Evolutionary conservation across 192 early-diverging fungal species (phyloP).

Genomic region (Mycoemilia scoparia): DNA sequence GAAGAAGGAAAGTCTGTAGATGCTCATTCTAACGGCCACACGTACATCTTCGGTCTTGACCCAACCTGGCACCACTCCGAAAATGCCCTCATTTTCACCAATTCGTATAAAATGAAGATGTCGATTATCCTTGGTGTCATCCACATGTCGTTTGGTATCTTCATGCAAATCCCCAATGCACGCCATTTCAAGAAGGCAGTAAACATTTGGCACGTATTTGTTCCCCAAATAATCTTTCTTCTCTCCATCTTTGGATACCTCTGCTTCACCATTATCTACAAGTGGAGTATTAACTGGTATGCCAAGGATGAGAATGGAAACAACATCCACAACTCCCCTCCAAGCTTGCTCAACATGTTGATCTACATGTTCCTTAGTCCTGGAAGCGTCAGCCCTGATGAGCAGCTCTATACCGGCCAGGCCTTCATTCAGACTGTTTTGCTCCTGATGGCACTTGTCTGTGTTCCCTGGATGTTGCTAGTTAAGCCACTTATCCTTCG

Average conservation of each 20-base stretch:
- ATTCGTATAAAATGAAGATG: constrained; percentile 99
- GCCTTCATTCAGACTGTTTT: constrained; percentile 61
- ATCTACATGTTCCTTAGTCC: constrained; percentile 99
- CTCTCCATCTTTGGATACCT: constrained; percentile 92
- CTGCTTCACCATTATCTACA: constrained; percentile 75
- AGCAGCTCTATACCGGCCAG: constrained; percentile 76
- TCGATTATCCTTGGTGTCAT: constrained; percentile 88
- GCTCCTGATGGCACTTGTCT: constrained; percentile 64
- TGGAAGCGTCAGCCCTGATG: constrained; percentile 46
- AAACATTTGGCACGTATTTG: constrained; percentile 68
- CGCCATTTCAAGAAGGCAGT: constrained; percentile 66
- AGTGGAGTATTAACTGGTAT: constrained; percentile 89
- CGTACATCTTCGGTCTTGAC: constrained; percentile 73
- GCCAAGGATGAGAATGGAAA: constrained; percentile 46
- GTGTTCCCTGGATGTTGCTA: constrained; percentile 95
- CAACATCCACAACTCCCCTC: constrained; percentile 53
- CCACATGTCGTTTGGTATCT: constrained; percentile 92
- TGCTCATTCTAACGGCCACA: constrained; percentile 34
- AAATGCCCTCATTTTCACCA: constrained; percentile 86
- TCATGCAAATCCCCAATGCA: constrained; percentile 77
- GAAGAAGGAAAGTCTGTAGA: constrained; percentile 38
- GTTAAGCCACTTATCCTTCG: constrained; percentile 77
- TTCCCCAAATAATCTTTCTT: constrained; percentile 92
- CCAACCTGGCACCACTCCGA: constrained; percentile 88
- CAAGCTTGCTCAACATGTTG: constrained; percentile 90